A percentile compares a stretch with the other conserved stretches of the same genome.
Conservation (phyloP, 2,329 filamentous ascomycete genomes). For the Cordyceps militaris region DNA sequence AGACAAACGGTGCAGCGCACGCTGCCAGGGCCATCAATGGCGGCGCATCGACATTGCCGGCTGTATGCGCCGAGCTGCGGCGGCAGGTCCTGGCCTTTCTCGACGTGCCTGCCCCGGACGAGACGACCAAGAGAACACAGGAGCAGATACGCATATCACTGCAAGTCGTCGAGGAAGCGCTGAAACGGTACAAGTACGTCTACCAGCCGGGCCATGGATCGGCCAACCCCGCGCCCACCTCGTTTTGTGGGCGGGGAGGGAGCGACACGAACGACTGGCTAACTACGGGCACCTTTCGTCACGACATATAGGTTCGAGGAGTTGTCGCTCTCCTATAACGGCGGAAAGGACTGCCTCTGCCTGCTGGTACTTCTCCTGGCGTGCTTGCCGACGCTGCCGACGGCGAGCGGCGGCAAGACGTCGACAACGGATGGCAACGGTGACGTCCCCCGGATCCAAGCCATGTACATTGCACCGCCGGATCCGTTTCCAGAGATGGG, state of each 20-base stretch:
- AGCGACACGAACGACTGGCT: not conserved
- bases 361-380: slow-evolving; percentile 81
- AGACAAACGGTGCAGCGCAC: slow-evolving; percentile 11
- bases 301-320: slow-evolving; percentile 55
- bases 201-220: slow-evolving; percentile 5
- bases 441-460: slow-evolving; percentile 45
- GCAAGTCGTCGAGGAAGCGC: slow-evolving; percentile 65
- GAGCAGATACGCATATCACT: slow-evolving; percentile 66
- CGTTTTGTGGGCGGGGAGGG: not conserved
- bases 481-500: slow-evolving; percentile 85
- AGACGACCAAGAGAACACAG: slow-evolving; percentile 37
- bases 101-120: slow-evolving; percentile 7
- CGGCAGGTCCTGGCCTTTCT: slow-evolving; percentile 14
- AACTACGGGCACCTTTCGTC: not conserved
- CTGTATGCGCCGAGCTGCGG: slow-evolving; percentile 8
- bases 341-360: slow-evolving; percentile 95
- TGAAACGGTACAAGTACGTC: slow-evolving; percentile 66
- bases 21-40: not conserved
- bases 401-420: slow-evolving; percentile 13
- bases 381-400: slow-evolving; percentile 34
- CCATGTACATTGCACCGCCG: slow-evolving; percentile 81
- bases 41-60: slow-evolving; percentile 4
- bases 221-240: slow-evolving; percentile 3
- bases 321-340: slow-evolving; percentile 90
- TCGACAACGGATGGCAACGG: slow-evolving; percentile 6